Evolutionary conservation across 2,329 filamentous ascomycete species (phyloP).

Genomic region (Amesomyces nigricolor): DNA sequence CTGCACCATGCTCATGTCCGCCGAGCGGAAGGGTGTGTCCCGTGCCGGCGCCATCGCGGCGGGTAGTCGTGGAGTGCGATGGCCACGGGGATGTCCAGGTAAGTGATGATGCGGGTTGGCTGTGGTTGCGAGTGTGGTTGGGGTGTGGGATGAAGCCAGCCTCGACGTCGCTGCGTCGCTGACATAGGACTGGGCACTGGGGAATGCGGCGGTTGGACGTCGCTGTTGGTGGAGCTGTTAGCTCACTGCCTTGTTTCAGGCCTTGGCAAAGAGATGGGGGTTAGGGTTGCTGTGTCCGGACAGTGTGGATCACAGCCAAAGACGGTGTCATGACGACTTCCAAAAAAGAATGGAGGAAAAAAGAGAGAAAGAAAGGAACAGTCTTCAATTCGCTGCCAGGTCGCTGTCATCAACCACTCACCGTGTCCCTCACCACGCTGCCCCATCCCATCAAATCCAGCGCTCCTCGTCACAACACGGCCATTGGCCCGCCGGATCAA

Average conservation of each 20-base stretch:
- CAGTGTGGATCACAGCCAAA: too few relatives aligned
- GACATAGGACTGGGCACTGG: not conserved
- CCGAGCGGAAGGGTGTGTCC: slow-evolving; percentile 98
- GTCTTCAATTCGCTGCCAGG: too few relatives aligned
- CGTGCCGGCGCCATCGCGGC: slow-evolving; percentile 56
- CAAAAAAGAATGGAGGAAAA: not conserved
- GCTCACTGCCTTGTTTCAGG: slow-evolving; percentile 14
- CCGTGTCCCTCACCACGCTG: too few relatives aligned
- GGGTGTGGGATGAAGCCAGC: not conserved
- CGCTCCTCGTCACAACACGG: not conserved
- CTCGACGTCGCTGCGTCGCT: not conserved
- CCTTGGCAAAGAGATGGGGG: slow-evolving; percentile 18
- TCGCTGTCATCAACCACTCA: too few relatives aligned
- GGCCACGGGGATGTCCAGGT: slow-evolving; percentile 6
- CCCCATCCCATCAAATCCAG: too few relatives aligned
- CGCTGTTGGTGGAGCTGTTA: not conserved
- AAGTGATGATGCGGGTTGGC: slow-evolving; percentile 5
- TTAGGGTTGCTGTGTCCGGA: not conserved
- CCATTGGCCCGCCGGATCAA: not conserved
- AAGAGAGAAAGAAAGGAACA: not conserved
- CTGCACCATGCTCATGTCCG: slow-evolving; percentile 99
- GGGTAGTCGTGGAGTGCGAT: slow-evolving; percentile 13
- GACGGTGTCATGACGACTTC: too few relatives aligned
- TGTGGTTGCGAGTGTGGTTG: not conserved
- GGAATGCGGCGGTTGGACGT: too few relatives aligned